Conservation (phyloP, 208 protist genomes). For the Wallacemonas sp. region DNA sequence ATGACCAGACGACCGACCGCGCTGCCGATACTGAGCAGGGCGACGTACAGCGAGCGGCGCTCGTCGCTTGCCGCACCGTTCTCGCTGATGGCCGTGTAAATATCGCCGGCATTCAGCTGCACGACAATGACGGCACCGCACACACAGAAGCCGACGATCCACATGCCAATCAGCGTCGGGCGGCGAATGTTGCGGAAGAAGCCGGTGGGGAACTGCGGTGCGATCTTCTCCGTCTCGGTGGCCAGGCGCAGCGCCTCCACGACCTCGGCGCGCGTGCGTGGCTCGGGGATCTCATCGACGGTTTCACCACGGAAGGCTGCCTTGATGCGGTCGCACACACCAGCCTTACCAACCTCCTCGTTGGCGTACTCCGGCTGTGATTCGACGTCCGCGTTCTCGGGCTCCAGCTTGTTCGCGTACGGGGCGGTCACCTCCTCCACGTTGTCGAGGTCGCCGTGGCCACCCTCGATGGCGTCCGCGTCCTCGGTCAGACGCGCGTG, state of each 20-base stretch:
- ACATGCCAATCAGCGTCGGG: constrained; percentile 40
- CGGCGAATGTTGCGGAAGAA: constrained; percentile 42
- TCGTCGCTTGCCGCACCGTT: constrained; percentile 17
- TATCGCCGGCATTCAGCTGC: constrained; percentile 37
- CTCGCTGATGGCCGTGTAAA: constrained; percentile 42
- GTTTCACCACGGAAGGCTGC: not conserved
- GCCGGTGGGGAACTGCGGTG: constrained; percentile 38
- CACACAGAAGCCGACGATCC: constrained; percentile 38
- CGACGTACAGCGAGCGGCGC: constrained; percentile 35
- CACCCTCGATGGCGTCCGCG: not conserved
- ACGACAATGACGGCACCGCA: constrained; percentile 34
- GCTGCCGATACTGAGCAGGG: constrained; percentile 41
- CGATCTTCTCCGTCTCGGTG: constrained; percentile 34
- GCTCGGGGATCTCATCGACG: not conserved
- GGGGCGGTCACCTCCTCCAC: constrained; percentile 1
- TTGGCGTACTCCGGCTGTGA: not conserved
- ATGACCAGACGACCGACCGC: constrained; percentile 38
- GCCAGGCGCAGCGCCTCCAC: constrained; percentile 11
- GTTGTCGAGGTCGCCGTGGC: not conserved
- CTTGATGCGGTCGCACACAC: constrained; percentile 12
- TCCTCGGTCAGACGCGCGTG: constrained; percentile 4
- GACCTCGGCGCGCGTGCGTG: constrained; percentile 16
- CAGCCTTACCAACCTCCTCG: not conserved
- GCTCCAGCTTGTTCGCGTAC: not conserved
- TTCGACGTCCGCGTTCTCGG: not conserved